Base-by-base conservation (phyloP, 371 early-diverging fungal genomes). In the Gilbertella persicaria region DNA sequence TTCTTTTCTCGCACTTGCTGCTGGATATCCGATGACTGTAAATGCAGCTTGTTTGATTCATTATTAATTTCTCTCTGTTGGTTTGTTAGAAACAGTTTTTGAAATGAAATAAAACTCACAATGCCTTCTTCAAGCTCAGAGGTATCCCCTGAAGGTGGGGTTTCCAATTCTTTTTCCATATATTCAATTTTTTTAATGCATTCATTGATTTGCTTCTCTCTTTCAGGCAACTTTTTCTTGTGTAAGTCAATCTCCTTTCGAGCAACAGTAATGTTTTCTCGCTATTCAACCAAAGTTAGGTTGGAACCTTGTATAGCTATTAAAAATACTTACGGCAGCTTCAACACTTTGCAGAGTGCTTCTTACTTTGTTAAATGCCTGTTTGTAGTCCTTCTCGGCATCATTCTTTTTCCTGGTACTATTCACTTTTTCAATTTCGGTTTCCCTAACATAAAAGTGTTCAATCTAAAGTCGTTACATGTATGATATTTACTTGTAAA, bases 171-270 rank as follows among this genome's bases (percentile, higher is more conserved):
- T 16, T 60, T 64, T 66, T 85, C 78, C 4, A 82, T 41, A 8
- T 58, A 55, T 10, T 76, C 58, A n/a, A 88, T 68, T 24, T 81
- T 69, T 8, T 53, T 35, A 26, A 82, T 75, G 21, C 82, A 35
- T 10, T 36, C 49, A n/a, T 50, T 50, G 26, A 84, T 76, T 23
- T 73, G 53, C 16, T 66, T 55, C 25, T 64, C 48, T 40, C 73
- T 64, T 13, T 59, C 43, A 43, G 69, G 66, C 33, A 80, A 72
- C 4, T 65, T 73, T 19, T 60, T 59, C 46, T 80, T 64, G 23
- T 68, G 46, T 13, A 45, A 60, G 4, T 50, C 38, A 29, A 80
- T 62, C 7, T 67, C 54, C 6, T 14, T 43, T 62, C 45, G 6
- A 16, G 17, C 13, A 3, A 33, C 20, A 10, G 17, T 35, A 13